phyloP scores from a whole-genome alignment of 495 filamentous ascomycete species.

The Tuber brumale region DNA sequence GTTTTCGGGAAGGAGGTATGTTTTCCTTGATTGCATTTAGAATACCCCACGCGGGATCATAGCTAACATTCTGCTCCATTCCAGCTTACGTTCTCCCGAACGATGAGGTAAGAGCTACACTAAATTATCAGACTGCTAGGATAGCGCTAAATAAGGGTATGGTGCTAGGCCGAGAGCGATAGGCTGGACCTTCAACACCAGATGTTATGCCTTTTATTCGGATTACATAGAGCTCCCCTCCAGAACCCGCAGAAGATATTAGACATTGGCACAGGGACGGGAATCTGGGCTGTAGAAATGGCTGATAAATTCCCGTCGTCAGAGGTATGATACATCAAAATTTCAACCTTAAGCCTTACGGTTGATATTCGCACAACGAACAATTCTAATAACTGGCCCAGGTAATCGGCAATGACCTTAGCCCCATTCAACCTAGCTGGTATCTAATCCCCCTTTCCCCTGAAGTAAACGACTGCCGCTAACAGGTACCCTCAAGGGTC shows the following conservation, averaged over 20 bases:
- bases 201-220: conserved; percentile 50
- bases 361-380: neutral
- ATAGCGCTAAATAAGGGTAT: neutral
- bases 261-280: conserved; percentile 62
- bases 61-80: neutral
- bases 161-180: neutral
- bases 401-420: conserved; percentile 35
- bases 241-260: conserved; percentile 51
- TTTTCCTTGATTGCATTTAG: neutral
- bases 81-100: conserved; percentile 25
- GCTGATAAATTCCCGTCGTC: conserved; percentile 15
- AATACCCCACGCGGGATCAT: too few relatives aligned
- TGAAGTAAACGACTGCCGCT: neutral
- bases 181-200: conserved; percentile 61
- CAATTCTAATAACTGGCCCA: conserved; percentile 40
- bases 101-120: conserved; percentile 21
- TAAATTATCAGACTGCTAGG: neutral
- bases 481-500: conserved; percentile 17
- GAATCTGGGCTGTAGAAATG: conserved; percentile 59
- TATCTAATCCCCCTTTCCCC: neutral
- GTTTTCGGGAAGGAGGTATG: conserved; percentile 19
- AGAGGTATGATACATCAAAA: neutral
- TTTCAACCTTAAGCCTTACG: neutral
- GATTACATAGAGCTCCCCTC: conserved; percentile 55
- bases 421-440: conserved; percentile 38